phyloP scores from a whole-genome alignment of 2,329 filamentous ascomycete genomes.

The Scorias spongiosa region DNA sequence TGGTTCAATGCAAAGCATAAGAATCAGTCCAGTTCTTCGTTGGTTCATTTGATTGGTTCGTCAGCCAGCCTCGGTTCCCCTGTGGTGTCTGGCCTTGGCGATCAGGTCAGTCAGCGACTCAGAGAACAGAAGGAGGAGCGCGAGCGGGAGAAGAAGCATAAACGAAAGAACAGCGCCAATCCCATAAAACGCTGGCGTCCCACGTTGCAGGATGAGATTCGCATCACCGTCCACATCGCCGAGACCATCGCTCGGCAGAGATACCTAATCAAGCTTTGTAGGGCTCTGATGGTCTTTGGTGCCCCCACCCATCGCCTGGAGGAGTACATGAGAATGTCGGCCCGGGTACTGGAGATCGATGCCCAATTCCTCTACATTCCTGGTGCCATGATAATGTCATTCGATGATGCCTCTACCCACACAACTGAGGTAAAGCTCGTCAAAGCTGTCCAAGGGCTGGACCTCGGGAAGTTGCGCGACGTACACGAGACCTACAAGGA shows the following conservation, averaged over 20 bases:
- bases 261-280: constrained; percentile 73
- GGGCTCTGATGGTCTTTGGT: constrained; percentile 76
- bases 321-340: constrained; percentile 82
- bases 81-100: constrained; percentile 24
- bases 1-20: constrained; percentile 22
- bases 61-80: constrained; percentile 29
- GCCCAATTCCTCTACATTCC: constrained; percentile 83
- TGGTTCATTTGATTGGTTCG: constrained; percentile 29
- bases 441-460: constrained; percentile 50
- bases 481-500: constrained; percentile 67
- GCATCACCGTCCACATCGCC: constrained; percentile 46
- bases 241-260: constrained; percentile 63
- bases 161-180: constrained; percentile 11
- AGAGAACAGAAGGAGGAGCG: constrained; percentile 23
- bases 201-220: constrained; percentile 35
- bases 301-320: constrained; percentile 84
- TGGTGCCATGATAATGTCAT: constrained; percentile 87
- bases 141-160: constrained; percentile 21
- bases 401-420: constrained; percentile 58
- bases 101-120: constrained; percentile 26
- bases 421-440: constrained; percentile 71
- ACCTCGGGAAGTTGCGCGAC: constrained; percentile 59
- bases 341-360: constrained; percentile 76
- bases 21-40: constrained; percentile 25
- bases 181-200: constrained; percentile 13